phyloP scores from a whole-genome alignment of 176 grass and related monocot genomes.

The Oropetium thomaeum region DNA sequence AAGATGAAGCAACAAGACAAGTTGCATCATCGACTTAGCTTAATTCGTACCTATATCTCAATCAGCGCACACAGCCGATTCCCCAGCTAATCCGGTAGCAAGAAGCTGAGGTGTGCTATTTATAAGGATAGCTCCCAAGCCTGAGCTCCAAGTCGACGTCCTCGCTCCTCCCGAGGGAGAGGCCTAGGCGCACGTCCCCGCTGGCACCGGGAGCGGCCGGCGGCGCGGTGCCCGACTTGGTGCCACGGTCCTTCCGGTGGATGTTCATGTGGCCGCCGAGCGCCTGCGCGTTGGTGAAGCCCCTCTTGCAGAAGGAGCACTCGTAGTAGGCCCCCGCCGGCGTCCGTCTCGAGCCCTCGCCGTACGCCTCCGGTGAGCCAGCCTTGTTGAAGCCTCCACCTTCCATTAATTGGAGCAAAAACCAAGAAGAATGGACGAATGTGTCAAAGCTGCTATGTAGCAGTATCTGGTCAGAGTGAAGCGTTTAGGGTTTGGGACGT shows the following conservation, averaged over 20 bases:
- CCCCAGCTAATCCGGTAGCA: not conserved
- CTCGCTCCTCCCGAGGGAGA: conserved; percentile 36
- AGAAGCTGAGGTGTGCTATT: not conserved
- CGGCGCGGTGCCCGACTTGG: conserved; percentile 2
- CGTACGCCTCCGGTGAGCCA: conserved; percentile 11
- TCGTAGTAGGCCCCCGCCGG: conserved; percentile 41
- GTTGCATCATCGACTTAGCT: not conserved
- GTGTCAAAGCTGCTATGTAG: not conserved
- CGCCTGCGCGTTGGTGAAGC: conserved; percentile 75
- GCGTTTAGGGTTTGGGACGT: conserved; percentile 5
- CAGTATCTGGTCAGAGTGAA: not conserved
- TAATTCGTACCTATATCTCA: conserved; percentile 15
- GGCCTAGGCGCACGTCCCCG: conserved; percentile 26
- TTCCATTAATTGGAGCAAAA: conserved; percentile 21
- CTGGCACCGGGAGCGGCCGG: not conserved
- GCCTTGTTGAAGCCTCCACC: conserved; percentile 18
- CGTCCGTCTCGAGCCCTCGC: conserved; percentile 20
- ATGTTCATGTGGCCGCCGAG: conserved; percentile 82
- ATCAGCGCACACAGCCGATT: conserved; percentile 2
- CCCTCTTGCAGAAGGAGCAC: conserved; percentile 61
- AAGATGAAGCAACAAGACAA: conserved; percentile 8
- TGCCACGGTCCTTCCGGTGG: conserved; percentile 55
- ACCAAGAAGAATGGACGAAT: not conserved
- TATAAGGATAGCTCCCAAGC: conserved; percentile 46
- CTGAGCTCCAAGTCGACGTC: conserved; percentile 57